A percentile compares a stretch with the other conserved stretches of the same genome.
Evolutionary conservation across 2,329 filamentous ascomycete genomes (phyloP).

Genomic region (Aspergillus sergii): DNA sequence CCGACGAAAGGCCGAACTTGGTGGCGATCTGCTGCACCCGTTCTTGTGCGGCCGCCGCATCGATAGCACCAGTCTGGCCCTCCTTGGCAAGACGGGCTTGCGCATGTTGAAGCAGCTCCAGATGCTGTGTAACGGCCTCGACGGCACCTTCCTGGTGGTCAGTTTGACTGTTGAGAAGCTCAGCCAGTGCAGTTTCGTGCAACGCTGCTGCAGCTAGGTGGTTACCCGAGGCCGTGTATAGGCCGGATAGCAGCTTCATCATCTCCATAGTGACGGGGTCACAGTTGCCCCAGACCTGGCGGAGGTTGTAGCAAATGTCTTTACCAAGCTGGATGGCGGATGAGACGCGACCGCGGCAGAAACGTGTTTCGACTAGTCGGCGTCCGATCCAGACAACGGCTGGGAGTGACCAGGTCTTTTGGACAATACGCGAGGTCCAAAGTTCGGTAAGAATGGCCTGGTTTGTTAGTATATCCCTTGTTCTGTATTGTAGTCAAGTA

Average conservation of each 20-base stretch:
- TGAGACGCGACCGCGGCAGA: conserved; percentile 50
- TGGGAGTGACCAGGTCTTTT: conserved; percentile 48
- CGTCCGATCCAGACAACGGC: conserved; percentile 57
- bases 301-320: conserved; percentile 59
- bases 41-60: conserved; percentile 27
- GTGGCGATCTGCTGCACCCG: conserved; percentile 30
- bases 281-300: conserved; percentile 54
- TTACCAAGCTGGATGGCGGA: conserved; percentile 52
- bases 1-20: conserved; percentile 30
- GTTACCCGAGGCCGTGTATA: conserved; percentile 48
- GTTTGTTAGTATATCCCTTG: background rate
- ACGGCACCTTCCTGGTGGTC: conserved; percentile 21
- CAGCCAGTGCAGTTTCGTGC: conserved; percentile 34
- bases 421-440: conserved; percentile 51
- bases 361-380: conserved; percentile 56
- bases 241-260: conserved; percentile 52
- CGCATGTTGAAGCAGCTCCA: conserved; percentile 33
- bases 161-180: conserved; percentile 31
- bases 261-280: conserved; percentile 53
- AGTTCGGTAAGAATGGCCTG: conserved; percentile 46
- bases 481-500: background rate
- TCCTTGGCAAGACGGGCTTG: conserved; percentile 28
- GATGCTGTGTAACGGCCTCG: conserved; percentile 32
- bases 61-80: conserved; percentile 17
- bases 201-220: conserved; percentile 33